Evolutionary conservation across 768 basidiomycete species (phyloP).

Genomic region (Xerocomus potaroensis): DNA sequence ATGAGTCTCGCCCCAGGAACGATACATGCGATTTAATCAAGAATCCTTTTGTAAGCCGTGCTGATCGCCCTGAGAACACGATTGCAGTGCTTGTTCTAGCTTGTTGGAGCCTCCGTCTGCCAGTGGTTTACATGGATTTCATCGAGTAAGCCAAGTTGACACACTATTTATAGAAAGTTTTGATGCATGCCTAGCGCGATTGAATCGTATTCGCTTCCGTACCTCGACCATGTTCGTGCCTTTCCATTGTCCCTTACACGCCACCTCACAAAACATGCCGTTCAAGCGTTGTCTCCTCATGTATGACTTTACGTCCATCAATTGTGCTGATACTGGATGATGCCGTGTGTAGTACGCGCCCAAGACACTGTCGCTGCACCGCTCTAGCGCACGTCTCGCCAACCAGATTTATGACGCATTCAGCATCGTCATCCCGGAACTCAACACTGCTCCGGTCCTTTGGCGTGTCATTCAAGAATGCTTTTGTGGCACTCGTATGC

Average conservation of each 20-base stretch:
- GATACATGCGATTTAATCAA: slow-evolving; percentile 3
- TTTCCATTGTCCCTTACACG: slow-evolving; percentile 57
- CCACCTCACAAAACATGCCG: slow-evolving; percentile 71
- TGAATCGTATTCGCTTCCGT: slow-evolving; percentile 73
- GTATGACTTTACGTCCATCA: slow-evolving; percentile 35
- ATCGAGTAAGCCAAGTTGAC: slow-evolving; percentile 46
- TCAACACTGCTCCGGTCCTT: slow-evolving; percentile 69
- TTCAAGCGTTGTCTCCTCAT: slow-evolving; percentile 63
- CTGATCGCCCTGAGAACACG: slow-evolving; percentile 43
- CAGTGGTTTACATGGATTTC: slow-evolving; percentile 72
- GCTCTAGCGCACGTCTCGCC: slow-evolving; percentile 58
- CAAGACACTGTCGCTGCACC: slow-evolving; percentile 50
- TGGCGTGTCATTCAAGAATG: slow-evolving; percentile 65
- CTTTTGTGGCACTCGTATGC: slow-evolving; percentile 75
- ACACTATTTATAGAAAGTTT: neutral
- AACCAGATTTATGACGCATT: slow-evolving; percentile 49
- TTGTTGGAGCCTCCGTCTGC: slow-evolving; percentile 77
- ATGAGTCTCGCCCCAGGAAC: slow-evolving; percentile 11
- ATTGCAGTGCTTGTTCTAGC: slow-evolving; percentile 70
- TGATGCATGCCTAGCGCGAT: slow-evolving; percentile 49
- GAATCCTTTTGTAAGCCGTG: slow-evolving; percentile 23
- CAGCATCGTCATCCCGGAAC: slow-evolving; percentile 63
- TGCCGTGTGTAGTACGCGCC: slow-evolving; percentile 56
- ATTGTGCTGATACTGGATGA: slow-evolving; percentile 12
- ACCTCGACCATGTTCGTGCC: slow-evolving; percentile 64